Evolutionary conservation across 176 grass and related monocot species (phyloP), one percentile per base, ranked within the genome.

Genomic region (Aegilops speltoides): DNA sequence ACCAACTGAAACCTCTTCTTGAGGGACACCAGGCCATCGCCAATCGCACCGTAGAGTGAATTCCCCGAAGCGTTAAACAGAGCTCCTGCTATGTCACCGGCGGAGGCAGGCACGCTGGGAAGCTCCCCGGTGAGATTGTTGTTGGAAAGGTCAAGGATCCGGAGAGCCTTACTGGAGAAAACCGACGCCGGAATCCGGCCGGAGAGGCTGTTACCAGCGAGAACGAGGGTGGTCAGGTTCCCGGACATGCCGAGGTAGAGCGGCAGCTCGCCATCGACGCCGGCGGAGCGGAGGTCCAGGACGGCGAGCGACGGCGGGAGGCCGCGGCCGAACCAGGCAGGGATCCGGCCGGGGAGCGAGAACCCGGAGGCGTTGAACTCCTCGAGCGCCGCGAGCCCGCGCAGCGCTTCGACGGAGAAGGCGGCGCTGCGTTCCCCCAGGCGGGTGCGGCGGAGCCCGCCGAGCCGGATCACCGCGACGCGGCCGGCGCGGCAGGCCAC

Each of bases 281-380:
- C 33, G 5, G 88, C 57, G 15, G 82, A 84, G 66, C 90, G 41
- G 60, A 98, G 94, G 86, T 91, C 92, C 3, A 98, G 19, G 41
- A 83, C 86, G 26, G 82, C 71, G 63, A 98, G 83, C 38, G 89
- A 83, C 22, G 85, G 64, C 84, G 80, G 83, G 6, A 96, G 87
- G 46, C 40, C 75, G 68, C 54, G 79, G 77, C 90, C 89, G 46
- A 99, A 96, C 94, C 94, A 94, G 4, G 61, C 77, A 8, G 97
- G 97, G 85, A 99, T 91, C 69, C 43, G 59, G 4, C 94, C 97
- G 10, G 92, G 92, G 29, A 98, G 90, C 73, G 82, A 60, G 87
- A 99, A 99, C 68, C 92, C 86, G 13, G 97, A 94, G 41, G 97
- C 92, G 82, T 96, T 85, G 86, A 99, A 89, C 48, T 67, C 45